These are phyloP conservation scores for Oldenlandia corymbosa DNA, from an alignment of 257 asterid genomes.

Conservation along the genomic window DNA sequence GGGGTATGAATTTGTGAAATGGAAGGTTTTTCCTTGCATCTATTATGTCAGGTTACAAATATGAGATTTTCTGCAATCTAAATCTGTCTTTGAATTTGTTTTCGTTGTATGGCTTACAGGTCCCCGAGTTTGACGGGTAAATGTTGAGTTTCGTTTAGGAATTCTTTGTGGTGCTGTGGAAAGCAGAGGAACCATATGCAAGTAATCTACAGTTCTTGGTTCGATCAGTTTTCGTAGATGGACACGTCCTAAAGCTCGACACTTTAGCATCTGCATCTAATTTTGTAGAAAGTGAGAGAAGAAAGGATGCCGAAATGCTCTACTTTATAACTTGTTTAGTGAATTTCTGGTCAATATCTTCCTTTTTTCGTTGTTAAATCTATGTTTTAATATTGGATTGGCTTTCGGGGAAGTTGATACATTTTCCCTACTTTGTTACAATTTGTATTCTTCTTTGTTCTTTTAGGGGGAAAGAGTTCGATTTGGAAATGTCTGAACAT, in stretches of 20 bases:
- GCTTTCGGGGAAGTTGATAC: slow-evolving; percentile 3
- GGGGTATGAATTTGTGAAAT: neutral
- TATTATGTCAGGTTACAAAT: too few relatives aligned
- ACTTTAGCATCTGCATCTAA: slow-evolving; percentile 9
- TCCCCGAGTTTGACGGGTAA: slow-evolving; percentile 2
- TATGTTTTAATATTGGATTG: neutral
- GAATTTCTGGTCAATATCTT: neutral
- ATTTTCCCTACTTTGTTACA: slow-evolving; percentile 2
- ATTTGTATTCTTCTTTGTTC: neutral
- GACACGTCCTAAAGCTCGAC: neutral
- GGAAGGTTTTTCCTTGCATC: too few relatives aligned
- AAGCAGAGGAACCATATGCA: neutral
- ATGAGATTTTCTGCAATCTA: neutral
- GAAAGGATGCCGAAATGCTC: slow-evolving; percentile 1
- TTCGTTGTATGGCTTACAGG: neutral
- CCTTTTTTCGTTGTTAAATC: neutral
- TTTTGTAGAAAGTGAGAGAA: slow-evolving; percentile 16
- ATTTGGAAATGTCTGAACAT: neutral
- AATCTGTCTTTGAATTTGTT: neutral
- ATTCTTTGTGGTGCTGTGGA: neutral
- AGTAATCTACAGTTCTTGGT: neutral
- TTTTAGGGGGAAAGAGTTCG: neutral
- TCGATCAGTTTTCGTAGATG: neutral
- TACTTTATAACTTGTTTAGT: neutral
- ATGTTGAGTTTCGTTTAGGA: neutral